A percentile compares a stretch with the other conserved stretches of the same genome.
phyloP scores from a whole-genome alignment of 768 basidiomycete genomes.

The Boletus patriciae region DNA sequence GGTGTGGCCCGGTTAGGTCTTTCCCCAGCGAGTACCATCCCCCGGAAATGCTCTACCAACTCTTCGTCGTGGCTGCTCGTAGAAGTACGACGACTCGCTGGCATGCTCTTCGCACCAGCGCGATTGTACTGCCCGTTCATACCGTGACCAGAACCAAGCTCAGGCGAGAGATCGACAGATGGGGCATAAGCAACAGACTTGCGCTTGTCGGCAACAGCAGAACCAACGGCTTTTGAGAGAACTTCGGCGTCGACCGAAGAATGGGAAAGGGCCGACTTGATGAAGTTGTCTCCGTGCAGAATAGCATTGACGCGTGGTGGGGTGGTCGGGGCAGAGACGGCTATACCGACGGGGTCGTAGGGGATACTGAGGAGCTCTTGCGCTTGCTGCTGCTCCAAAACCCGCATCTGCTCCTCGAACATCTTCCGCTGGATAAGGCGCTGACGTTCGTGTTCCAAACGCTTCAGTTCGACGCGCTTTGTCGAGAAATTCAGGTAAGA shows the following conservation, averaged over 20 bases:
- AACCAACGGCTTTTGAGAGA: conserved; percentile 68
- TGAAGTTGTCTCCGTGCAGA: conserved; percentile 57
- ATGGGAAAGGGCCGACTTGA: conserved; percentile 46
- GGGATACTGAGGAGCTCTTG: conserved; percentile 80
- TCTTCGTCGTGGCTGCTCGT: conserved; percentile 87
- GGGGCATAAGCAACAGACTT: conserved; percentile 87
- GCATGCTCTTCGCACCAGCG: conserved; percentile 88
- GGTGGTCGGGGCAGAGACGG: conserved; percentile 87
- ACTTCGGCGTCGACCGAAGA: conserved; percentile 59
- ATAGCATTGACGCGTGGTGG: conserved; percentile 77
- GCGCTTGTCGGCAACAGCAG: conserved; percentile 69
- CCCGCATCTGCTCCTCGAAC: conserved; percentile 97
- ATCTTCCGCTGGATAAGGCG: conserved; percentile 81
- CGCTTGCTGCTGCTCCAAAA: conserved; percentile 87
- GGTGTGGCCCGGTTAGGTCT: conserved; percentile 57
- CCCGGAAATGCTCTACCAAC: conserved; percentile 71
- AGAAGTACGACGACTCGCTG: conserved; percentile 85
- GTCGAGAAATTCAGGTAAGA: conserved; percentile 9
- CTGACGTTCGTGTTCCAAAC: conserved; percentile 83
- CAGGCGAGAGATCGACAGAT: conserved; percentile 71
- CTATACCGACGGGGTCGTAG: conserved; percentile 62
- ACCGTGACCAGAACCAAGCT: conserved; percentile 47
- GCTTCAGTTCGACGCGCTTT: conserved; percentile 88
- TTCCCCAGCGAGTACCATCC: conserved; percentile 67
- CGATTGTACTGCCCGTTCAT: conserved; percentile 60